A percentile compares a stretch with the other conserved stretches of the same genome.
These are phyloP conservation scores for Ceraceosorus guamensis DNA, from an alignment of 1,284 basidiomycete species.

Conservation along the genomic window DNA sequence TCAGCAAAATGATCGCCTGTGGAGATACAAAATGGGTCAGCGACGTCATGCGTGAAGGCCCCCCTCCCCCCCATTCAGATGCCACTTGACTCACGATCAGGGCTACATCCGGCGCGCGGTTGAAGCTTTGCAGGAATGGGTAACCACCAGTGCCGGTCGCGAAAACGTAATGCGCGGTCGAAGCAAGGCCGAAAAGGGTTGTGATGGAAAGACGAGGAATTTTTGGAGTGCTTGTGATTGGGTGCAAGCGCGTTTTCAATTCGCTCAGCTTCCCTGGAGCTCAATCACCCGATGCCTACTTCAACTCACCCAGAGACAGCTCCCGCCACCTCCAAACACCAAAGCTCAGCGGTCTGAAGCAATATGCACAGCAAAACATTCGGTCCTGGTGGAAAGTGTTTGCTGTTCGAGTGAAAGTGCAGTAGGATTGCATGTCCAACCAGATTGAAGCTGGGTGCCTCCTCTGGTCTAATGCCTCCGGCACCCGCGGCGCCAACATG, in stretches of 20 bases:
- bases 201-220: constrained; percentile 27
- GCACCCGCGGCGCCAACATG: no score
- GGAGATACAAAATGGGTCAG: background rate
- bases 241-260: background rate
- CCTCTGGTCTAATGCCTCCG: background rate
- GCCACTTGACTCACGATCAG: constrained; percentile 16
- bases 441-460: constrained; percentile 36
- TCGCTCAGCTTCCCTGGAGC: background rate
- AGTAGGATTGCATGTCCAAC: constrained; percentile 37
- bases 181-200: constrained; percentile 22
- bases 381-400: constrained; percentile 26
- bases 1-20: constrained; percentile 25
- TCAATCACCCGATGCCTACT: background rate
- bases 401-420: constrained; percentile 29
- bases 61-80: background rate
- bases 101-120: constrained; percentile 28
- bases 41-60: background rate
- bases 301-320: background rate
- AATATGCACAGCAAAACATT: constrained; percentile 39
- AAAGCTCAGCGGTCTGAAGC: constrained; percentile 32
- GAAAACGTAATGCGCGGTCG: constrained; percentile 27
- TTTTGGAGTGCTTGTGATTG: constrained; percentile 9
- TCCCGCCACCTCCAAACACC: constrained; percentile 7
- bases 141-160: constrained; percentile 19
- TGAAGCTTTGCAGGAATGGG: constrained; percentile 33